A percentile compares a stretch with the other conserved stretches of the same genome.
Evolutionary conservation across 1,284 basidiomycete species (phyloP).

Genomic region (Neotropicomus parvogracilis): DNA sequence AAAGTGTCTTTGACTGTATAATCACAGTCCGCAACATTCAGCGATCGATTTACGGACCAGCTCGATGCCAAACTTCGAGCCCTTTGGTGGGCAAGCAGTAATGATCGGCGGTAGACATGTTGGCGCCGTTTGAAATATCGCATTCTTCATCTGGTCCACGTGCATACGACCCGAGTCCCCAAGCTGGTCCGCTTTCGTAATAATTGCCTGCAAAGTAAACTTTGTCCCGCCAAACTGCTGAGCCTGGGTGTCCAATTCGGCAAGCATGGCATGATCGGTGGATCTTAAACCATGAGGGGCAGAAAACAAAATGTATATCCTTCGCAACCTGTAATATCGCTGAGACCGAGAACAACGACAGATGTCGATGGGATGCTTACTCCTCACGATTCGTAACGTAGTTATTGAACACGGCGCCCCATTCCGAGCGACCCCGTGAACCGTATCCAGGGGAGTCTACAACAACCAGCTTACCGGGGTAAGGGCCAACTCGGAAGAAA

Average conservation of each 20-base stretch:
- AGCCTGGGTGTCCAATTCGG: constrained; percentile 41
- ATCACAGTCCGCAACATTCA: constrained; percentile 45
- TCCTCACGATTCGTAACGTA: constrained; percentile 58
- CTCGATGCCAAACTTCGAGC: constrained; percentile 53
- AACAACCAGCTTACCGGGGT: constrained; percentile 55
- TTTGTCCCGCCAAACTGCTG: constrained; percentile 38
- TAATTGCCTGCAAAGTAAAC: constrained; percentile 63
- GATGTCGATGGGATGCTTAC: constrained; percentile 37
- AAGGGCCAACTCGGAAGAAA: constrained; percentile 61
- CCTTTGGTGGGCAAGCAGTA: constrained; percentile 42
- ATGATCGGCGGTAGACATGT: constrained; percentile 62
- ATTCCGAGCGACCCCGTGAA: constrained; percentile 64
- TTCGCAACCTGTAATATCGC: constrained; percentile 47
- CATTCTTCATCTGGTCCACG: constrained; percentile 29
- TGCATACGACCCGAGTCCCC: constrained; percentile 28
- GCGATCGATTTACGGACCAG: constrained; percentile 52
- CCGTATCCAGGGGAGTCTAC: constrained; percentile 80
- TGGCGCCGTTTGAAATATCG: constrained; percentile 47
- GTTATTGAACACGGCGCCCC: constrained; percentile 64
- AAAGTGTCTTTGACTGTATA: not conserved
- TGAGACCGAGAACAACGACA: not conserved
- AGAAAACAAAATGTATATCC: constrained; percentile 68
- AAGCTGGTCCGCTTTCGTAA: constrained; percentile 66
- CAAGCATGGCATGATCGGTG: constrained; percentile 59
- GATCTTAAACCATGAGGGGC: constrained; percentile 58